These are phyloP conservation scores for Apiotrichum porosum DNA, from an alignment of 1,284 basidiomycete species.

Conservation along the genomic window DNA sequence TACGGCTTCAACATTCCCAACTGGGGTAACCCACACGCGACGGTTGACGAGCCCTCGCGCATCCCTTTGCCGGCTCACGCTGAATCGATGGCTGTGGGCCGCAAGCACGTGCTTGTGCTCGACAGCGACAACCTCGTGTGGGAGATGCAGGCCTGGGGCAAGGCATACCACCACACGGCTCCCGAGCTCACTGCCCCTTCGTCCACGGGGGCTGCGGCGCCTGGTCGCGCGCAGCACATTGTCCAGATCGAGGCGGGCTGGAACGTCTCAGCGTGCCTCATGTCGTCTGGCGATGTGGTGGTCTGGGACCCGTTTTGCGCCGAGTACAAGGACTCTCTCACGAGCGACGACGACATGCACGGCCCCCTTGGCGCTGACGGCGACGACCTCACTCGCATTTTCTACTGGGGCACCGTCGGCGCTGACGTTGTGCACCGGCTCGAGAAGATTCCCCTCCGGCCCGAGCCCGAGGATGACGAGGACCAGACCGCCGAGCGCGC, in stretches of 20 bases:
- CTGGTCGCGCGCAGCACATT: conserved; percentile 26
- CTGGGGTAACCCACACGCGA: conserved; percentile 28
- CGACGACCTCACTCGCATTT: conserved; percentile 35
- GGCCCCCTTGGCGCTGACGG: conserved; percentile 35
- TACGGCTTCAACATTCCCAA: conserved; percentile 56
- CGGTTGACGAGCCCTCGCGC: conserved; percentile 27
- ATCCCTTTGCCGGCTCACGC: conserved; percentile 37
- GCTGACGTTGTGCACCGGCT: conserved; percentile 22
- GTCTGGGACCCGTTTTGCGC: conserved; percentile 64
- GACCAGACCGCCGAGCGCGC: conserved; percentile 52
- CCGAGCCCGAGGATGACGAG: conserved; percentile 41
- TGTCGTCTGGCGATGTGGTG: conserved; percentile 62
- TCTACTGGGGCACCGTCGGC: conserved; percentile 35
- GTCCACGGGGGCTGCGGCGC: conserved; percentile 18
- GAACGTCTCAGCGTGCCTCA: conserved; percentile 66
- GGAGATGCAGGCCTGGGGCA: conserved; percentile 40
- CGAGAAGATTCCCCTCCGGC: neutral
- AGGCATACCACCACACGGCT: conserved; percentile 40
- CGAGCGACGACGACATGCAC: conserved; percentile 46
- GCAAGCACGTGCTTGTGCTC: conserved; percentile 38
- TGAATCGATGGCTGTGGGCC: conserved; percentile 29
- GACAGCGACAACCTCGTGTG: conserved; percentile 45
- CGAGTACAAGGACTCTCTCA: conserved; percentile 34
- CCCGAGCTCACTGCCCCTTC: conserved; percentile 29
- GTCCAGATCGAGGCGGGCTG: conserved; percentile 72